These are phyloP conservation scores for Aspergillus asperescens DNA, from an alignment of 495 filamentous ascomycete genomes.

Conservation along the genomic window DNA sequence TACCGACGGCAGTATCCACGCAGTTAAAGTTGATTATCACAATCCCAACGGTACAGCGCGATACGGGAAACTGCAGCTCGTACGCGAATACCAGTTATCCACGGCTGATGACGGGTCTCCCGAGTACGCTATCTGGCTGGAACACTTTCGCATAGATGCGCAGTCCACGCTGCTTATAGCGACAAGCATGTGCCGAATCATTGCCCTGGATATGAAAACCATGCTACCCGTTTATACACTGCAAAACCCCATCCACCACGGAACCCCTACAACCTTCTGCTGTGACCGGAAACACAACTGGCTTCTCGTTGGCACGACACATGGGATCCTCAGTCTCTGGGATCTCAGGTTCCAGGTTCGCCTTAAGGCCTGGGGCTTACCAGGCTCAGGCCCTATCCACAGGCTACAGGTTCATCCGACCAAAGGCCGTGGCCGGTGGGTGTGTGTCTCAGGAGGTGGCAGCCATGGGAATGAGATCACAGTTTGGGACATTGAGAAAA, in stretches of 20 bases:
- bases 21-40: constrained; percentile 77
- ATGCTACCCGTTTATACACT: constrained; percentile 79
- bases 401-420: constrained; percentile 71
- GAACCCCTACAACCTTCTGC: constrained; percentile 89
- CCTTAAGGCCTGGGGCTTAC: constrained; percentile 82
- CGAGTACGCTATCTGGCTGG: constrained; percentile 85
- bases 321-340: constrained; percentile 92
- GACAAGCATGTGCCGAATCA: constrained; percentile 75
- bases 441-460: constrained; percentile 86
- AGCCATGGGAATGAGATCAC: constrained; percentile 80
- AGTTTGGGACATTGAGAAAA: constrained; percentile 92
- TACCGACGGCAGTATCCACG: constrained; percentile 84
- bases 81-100: constrained; percentile 78
- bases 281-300: constrained; percentile 78
- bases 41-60: constrained; percentile 53
- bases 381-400: constrained; percentile 76
- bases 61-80: constrained; percentile 69
- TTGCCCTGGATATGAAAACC: constrained; percentile 81
- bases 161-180: constrained; percentile 77
- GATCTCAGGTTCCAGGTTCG: constrained; percentile 89
- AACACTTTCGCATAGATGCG: constrained; percentile 80
- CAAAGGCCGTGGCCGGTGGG: constrained; percentile 69
- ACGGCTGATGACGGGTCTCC: constrained; percentile 27
- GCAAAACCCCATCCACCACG: constrained; percentile 89
- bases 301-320: constrained; percentile 86